Evolutionary conservation across 495 filamentous ascomycete genomes (phyloP), one percentile per base, ranked within the genome.

Genomic region (Neurospora cerealis): DNA sequence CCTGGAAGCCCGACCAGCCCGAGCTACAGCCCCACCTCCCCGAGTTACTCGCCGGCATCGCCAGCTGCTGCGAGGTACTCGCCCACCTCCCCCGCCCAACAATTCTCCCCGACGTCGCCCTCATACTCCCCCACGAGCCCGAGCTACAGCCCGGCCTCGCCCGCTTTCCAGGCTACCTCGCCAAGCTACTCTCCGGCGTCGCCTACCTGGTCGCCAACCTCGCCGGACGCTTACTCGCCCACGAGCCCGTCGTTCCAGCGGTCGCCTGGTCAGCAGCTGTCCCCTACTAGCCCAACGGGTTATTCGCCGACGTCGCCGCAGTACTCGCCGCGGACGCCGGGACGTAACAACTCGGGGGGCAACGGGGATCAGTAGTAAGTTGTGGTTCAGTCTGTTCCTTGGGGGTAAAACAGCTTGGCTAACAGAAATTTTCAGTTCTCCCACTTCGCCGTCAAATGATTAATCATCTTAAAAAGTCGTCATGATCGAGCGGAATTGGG

Each of bases 21-120:
- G 11, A 90, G 87, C 60, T 95, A 93, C 80, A 93, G 91, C 76
- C 93, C 93, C 0, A 95, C 93, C 0, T 96, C 93, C 48, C 94
- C 95, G 39, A 91, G 85, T 70, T 95, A 94, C 80, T 93, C 91
- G 24, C 93, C 93, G 2, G 93, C 92, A 0, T 89, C 88, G 69
- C 88, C 89, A 2, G 82, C 87, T 0, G 88, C 87, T 2, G 85
- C 86, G 37, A 84, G 91, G 69, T 90, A 89, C 76, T 89, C 87
- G 37, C 89, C 89, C 0, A 89, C 89, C 0, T 90, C 87, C 10
- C 89, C 89, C 21, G 77, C 77, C 17, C 87, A 87, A 71, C 81
- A 81, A 75, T 79, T 83, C 73, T 88, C 87, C 46, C 89, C 89
- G 17, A 88, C 88, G 2, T 93, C 91, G n/a, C 92, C 92, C 13